Percentiles rank a stretch among this genome's conserved stretches.
These are phyloP conservation scores for Flaveria linearis DNA, from an alignment of 129 eudicot species.

Conservation along the genomic window DNA sequence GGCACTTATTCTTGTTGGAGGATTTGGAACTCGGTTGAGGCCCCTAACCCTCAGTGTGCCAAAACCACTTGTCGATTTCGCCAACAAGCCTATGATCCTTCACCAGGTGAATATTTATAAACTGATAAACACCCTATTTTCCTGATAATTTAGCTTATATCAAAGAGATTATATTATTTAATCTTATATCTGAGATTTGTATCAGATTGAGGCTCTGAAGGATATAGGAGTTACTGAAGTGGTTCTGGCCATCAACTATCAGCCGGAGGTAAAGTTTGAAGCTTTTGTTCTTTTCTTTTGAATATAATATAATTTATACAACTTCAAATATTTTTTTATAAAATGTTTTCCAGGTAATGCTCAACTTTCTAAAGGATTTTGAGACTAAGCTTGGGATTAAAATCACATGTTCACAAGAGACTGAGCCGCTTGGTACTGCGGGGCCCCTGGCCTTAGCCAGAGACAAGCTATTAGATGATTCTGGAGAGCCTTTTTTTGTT, in stretches of 20 bases:
- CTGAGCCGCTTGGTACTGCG: slow-evolving; percentile 88
- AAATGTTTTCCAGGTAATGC: slow-evolving; percentile 51
- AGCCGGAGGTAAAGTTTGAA: slow-evolving; percentile 76
- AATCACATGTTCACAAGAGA: slow-evolving; percentile 84
- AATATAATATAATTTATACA: slow-evolving; percentile 4
- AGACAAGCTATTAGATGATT: slow-evolving; percentile 66
- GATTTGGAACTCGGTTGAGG: slow-evolving; percentile 95
- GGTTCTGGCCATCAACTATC: slow-evolving; percentile 94
- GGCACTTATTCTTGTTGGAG: slow-evolving; percentile 99
- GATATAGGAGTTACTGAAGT: slow-evolving; percentile 95
- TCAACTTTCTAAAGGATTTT: slow-evolving; percentile 76
- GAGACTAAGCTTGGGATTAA: slow-evolving; percentile 77
- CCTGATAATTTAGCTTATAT: slow-evolving; percentile 8
- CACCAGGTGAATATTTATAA: slow-evolving; percentile 66
- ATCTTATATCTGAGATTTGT: slow-evolving; percentile 12
- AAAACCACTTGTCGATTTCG: slow-evolving; percentile 96
- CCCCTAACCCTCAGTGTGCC: slow-evolving; percentile 90
- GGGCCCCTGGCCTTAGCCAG: slow-evolving; percentile 90
- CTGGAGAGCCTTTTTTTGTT: slow-evolving; percentile 81
- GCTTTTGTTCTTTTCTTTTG: neutral
- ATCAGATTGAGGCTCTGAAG: slow-evolving; percentile 91
- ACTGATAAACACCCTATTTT: neutral
- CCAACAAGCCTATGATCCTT: slow-evolving; percentile 96
- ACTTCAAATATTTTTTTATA: neutral
- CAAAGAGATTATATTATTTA: neutral